phyloP scores from a whole-genome alignment of 1,139 yeast genomes.

The Candida sp. region DNA sequence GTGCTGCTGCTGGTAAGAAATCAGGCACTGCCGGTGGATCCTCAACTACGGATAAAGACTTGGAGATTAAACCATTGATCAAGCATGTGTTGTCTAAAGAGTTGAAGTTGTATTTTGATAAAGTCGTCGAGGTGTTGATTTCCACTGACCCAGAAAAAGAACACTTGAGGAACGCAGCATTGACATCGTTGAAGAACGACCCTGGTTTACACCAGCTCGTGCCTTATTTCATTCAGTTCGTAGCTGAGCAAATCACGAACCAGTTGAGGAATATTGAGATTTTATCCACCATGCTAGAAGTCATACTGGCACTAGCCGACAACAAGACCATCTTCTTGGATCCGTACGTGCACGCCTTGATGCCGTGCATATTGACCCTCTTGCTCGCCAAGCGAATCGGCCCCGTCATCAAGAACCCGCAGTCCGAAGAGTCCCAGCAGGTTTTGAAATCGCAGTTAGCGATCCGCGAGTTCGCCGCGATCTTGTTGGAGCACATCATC shows the following conservation, averaged over 20 bases:
- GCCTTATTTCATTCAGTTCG: conserved; percentile 95
- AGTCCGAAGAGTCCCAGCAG: conserved; percentile 27
- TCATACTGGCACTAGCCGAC: conserved; percentile 81
- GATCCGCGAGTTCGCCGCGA: conserved; percentile 88
- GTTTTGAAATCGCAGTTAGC: conserved; percentile 52
- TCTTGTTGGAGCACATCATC: conserved; percentile 77
- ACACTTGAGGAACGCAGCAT: conserved; percentile 73
- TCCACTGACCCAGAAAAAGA: conserved; percentile 64
- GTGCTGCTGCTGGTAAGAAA: conserved; percentile 17
- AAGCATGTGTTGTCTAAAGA: conserved; percentile 96
- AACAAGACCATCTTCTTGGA: conserved; percentile 90
- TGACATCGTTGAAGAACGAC: conserved; percentile 83
- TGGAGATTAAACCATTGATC: conserved; percentile 92
- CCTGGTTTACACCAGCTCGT: conserved; percentile 97
- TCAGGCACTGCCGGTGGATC: background rate
- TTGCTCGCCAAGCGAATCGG: conserved; percentile 93
- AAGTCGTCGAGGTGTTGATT: conserved; percentile 80
- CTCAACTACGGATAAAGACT: conserved; percentile 52
- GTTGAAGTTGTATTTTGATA: conserved; percentile 90
- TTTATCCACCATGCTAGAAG: conserved; percentile 89
- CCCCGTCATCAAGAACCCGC: conserved; percentile 41
- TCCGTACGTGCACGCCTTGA: conserved; percentile 94
- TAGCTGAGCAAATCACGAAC: conserved; percentile 94
- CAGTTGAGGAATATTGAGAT: conserved; percentile 77
- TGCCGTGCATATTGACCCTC: conserved; percentile 94